Base-by-base conservation (phyloP, 805 yeast genomes). In the Monosporozyma aerobia region DNA sequence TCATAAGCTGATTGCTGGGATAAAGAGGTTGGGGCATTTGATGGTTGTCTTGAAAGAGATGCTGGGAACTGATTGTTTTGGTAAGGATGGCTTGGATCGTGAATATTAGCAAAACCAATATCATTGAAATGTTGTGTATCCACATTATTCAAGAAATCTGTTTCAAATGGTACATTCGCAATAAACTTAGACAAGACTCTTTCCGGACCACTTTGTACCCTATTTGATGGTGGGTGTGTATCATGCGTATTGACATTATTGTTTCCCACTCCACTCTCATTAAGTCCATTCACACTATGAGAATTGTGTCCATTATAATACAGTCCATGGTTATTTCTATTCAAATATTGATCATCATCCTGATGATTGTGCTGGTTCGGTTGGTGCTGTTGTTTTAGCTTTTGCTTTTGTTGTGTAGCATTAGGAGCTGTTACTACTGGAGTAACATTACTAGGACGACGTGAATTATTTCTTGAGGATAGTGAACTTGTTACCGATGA, bases 31-130 rank as follows among this genome's bases (percentile, higher is more conserved):
- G 45, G 29, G 10, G 45, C 25, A 43, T 14, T 22, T 22, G 45
- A 43, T 22, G 45, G 14, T 23, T 43, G 45, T 22, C 29, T 23
- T 23, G 30, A 22, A 4, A 23, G 10, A 23, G 23, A 19, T 22
- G 5, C 45, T 3, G 16, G 7, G 7, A 13, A 14, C 11, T 23
- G 32, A 25, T 23, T 22, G 11, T 22, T 43, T 35, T 35, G 10
- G 35, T 5, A 23, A n/a, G 23, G 27, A 22, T 19, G 32, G 14
- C 48, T 19, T 19, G 35, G 22, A 47, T 33, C 16, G 6, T 47
- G 39, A 9, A 33, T n/a, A 23, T 33, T 39, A 25, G 63, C 57
- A 53, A 85, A 83, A 0, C 90, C 90, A 51, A 84, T 77, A 51
- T 78, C 78, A 56, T 82, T 74, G 49, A 76, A 65, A 58, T 80